Conservation (phyloP, 2,329 filamentous ascomycete genomes). For the Elsinoe arachidis region DNA sequence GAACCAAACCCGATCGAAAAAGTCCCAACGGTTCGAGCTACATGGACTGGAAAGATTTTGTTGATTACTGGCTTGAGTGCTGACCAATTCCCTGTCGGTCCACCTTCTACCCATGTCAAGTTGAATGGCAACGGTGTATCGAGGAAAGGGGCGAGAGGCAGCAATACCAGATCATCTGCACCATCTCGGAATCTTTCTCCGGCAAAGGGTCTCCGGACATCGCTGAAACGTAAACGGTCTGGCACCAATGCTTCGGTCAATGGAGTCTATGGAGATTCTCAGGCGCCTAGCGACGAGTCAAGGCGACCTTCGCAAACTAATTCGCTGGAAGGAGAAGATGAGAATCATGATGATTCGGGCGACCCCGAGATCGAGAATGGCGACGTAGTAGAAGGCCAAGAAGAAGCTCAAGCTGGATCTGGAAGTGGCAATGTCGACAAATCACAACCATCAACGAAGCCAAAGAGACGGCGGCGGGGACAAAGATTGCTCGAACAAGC, state of each 20-base stretch:
- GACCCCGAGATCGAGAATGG: background rate
- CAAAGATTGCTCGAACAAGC: conserved; percentile 8
- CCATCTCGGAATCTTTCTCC: background rate
- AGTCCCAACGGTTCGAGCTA: background rate
- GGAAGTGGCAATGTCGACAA: background rate
- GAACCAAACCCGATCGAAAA: background rate
- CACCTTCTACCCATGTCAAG: background rate
- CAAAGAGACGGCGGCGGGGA: conserved; percentile 4
- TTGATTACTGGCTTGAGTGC: conserved; percentile 4
- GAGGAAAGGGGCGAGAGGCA: background rate
- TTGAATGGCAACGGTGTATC: background rate
- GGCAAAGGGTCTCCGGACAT: background rate
- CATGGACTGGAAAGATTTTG: conserved; percentile 11
- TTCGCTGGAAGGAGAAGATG: background rate
- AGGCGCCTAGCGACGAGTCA: conserved; percentile 1
- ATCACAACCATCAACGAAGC: background rate
- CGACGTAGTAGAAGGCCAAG: background rate
- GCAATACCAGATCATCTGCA: background rate
- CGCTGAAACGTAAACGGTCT: conserved; percentile 9
- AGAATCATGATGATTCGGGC: background rate
- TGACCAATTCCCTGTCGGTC: background rate
- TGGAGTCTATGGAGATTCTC: background rate
- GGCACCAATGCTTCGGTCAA: conserved; percentile 3
- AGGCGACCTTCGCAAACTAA: background rate
- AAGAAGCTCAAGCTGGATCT: background rate